Evolutionary conservation across 176 grass and related monocot genomes (phyloP).

Genomic region (Oryza coarctata): DNA sequence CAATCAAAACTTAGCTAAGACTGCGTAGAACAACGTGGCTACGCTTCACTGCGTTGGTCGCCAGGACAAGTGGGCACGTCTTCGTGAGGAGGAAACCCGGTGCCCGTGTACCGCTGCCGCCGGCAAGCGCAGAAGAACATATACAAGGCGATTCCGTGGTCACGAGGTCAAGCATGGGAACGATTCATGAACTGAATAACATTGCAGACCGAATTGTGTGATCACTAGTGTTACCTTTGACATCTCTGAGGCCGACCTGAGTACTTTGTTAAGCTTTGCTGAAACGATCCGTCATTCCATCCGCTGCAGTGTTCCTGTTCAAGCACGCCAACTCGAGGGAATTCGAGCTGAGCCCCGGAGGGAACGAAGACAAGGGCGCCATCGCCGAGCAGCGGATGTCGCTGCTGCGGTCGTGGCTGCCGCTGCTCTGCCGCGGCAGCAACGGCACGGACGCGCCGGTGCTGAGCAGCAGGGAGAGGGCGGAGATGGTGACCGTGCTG

Average conservation of each 20-base stretch:
- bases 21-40: neutral
- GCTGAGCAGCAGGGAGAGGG: conserved; percentile 61
- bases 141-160: neutral
- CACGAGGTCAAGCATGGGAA: neutral
- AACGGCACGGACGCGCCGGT: conserved; percentile 61
- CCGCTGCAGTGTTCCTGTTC: conserved; percentile 64
- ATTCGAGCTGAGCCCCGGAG: conserved; percentile 41
- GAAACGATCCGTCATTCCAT: neutral
- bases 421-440: conserved; percentile 71
- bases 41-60: no score
- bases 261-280: neutral
- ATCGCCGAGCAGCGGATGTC: conserved; percentile 28
- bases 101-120: neutral
- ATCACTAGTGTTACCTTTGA: neutral
- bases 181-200: neutral
- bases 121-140: neutral
- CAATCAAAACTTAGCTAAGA: neutral
- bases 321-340: conserved; percentile 62
- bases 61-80: neutral
- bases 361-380: conserved; percentile 7
- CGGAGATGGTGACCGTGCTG: conserved; percentile 66
- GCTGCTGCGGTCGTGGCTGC: conserved; percentile 73
- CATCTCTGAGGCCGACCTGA: neutral
- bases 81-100: neutral
- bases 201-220: neutral